Base-by-base conservation (phyloP, 2,329 filamentous ascomycete genomes). In the Sporothrix phasma region DNA sequence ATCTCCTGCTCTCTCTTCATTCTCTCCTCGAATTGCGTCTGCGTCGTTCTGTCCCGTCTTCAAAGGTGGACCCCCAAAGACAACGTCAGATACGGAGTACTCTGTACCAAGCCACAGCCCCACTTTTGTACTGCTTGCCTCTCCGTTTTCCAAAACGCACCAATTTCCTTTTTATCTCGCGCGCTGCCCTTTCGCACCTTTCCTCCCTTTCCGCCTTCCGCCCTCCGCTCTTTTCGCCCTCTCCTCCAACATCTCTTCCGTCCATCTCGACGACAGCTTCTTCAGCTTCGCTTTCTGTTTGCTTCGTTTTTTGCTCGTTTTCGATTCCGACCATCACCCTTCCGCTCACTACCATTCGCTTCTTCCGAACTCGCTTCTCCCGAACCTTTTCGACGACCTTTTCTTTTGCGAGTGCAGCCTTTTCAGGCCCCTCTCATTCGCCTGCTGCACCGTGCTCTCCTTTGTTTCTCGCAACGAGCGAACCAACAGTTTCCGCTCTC, bases 391-490 rank as follows among this genome's bases (percentile, higher is more conserved):
- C n/a, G 13, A 45, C 43, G 24, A 29, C 41, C 39, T 19, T 37
- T 26, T 54, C 34, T 64, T 67, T 60, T 62, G 46, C 34, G 53
- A 22, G 59, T 54, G 46, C 45, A 53, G 51, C 39, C 22, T 61
- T 49, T 61, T 62, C 59, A 31, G 3, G 6, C 22, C 24, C 17
- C 39, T 39, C 34, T 59, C 34, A 4, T 26, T 31, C 22, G 34
- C 13, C 22, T 19, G 53, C 54, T 64, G 54, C 64, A 63, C 64
- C 64, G 64, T 51, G 64, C 61, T 65, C 54, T 66, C 65, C 24
- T 66, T 66, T 61, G 31, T 34, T 63, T 39, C 13, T 26, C 51
- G 51, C 19, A 39, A 56, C 51, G 26, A 22, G 37, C 22, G 47
- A 53, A 39, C 19, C 51, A 56, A 47, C 19, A 26, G 51, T 22